These are phyloP conservation scores for Colletotrichum gigasporum DNA, from an alignment of 2,329 filamentous ascomycete species.

Conservation along the genomic window DNA sequence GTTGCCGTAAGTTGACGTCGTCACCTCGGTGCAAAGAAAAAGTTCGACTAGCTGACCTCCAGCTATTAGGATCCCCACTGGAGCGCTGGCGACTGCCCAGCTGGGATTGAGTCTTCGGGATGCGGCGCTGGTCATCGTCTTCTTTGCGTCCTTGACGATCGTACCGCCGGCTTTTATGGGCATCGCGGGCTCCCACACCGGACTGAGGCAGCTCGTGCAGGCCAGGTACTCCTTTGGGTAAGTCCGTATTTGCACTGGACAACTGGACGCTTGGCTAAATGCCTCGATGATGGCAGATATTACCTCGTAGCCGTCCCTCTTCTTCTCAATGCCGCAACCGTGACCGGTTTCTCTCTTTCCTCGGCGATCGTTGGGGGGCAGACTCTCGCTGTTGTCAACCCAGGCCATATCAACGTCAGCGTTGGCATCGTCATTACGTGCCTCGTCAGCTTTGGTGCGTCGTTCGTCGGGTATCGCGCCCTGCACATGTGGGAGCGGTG, in stretches of 20 bases:
- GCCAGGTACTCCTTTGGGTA: slow-evolving; percentile 69
- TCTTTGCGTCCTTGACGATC: slow-evolving; percentile 64
- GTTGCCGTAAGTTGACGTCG: slow-evolving; percentile 57
- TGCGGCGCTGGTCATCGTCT: slow-evolving; percentile 65
- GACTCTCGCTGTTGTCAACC: slow-evolving; percentile 57
- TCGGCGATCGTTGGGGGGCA: slow-evolving; percentile 66
- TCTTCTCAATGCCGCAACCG: slow-evolving; percentile 64
- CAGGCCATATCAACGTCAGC: slow-evolving; percentile 55
- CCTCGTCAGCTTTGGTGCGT: slow-evolving; percentile 60
- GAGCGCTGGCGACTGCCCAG: slow-evolving; percentile 63
- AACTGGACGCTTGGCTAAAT: not conserved
- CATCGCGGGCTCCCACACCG: slow-evolving; percentile 63
- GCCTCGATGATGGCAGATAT: slow-evolving; percentile 40
- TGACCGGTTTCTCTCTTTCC: slow-evolving; percentile 67
- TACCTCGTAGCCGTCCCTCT: slow-evolving; percentile 62
- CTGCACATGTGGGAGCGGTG: slow-evolving; percentile 65
- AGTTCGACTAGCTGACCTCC: not conserved
- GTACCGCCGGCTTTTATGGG: slow-evolving; percentile 65
- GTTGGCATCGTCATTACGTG: slow-evolving; percentile 67
- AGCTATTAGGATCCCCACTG: slow-evolving; percentile 60
- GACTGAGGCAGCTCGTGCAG: slow-evolving; percentile 68
- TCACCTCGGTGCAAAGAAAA: not conserved
- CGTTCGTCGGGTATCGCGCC: slow-evolving; percentile 63
- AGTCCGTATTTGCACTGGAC: slow-evolving; percentile 14
- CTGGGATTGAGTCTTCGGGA: slow-evolving; percentile 66